Conservation (phyloP, 2,329 filamentous ascomycete genomes). For the Ampelomyces quisqualis region DNA sequence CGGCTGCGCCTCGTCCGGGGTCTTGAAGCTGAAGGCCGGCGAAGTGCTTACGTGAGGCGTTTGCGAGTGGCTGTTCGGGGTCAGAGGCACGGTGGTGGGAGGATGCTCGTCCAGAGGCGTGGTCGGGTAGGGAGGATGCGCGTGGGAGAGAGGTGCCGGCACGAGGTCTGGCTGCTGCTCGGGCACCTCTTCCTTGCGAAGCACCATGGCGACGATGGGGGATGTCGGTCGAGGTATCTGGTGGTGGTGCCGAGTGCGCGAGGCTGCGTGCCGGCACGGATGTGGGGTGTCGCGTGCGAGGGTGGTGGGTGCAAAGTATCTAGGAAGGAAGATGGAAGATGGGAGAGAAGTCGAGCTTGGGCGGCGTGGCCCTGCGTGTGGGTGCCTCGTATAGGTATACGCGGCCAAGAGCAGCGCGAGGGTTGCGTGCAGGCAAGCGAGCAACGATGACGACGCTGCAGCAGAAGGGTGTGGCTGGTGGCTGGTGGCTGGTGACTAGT, state of each 20-base stretch:
- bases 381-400: background rate
- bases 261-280: no score
- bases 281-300: background rate
- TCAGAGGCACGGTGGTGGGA: conserved; percentile 22
- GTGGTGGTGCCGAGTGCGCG: no score
- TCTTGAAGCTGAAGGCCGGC: conserved; percentile 46
- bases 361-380: no score
- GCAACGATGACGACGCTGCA: conserved; percentile 16
- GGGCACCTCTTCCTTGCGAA: conserved; percentile 42
- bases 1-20: conserved; percentile 26
- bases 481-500: no score
- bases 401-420: conserved; percentile 1
- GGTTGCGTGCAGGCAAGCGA: conserved; percentile 6
- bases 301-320: background rate
- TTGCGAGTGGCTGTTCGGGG: conserved; percentile 32
- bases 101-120: conserved; percentile 42
- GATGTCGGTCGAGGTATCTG: background rate
- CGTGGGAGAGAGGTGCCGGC: conserved; percentile 44
- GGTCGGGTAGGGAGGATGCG: conserved; percentile 50
- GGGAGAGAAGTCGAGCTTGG: background rate
- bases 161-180: conserved; percentile 39
- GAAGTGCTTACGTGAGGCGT: conserved; percentile 33
- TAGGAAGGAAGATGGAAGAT: conserved; percentile 4
- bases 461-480: background rate
- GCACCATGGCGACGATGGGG: conserved; percentile 44